Evolutionary conservation across 768 basidiomycete genomes (phyloP), one percentile per base, ranked within the genome.

Genomic region (Trametes maxima): DNA sequence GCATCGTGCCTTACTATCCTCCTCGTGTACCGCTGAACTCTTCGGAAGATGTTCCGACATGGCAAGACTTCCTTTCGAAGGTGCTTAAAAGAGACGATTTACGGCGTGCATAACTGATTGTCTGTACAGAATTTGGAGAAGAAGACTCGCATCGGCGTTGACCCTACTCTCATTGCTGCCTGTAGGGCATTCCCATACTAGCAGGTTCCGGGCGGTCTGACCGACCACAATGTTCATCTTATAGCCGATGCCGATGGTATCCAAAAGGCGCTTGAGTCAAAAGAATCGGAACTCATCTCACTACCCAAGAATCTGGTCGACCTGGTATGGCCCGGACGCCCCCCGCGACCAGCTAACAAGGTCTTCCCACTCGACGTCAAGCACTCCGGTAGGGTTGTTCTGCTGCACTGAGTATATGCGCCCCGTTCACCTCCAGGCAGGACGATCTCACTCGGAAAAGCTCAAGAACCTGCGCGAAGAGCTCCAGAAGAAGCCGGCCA

Each of bases 21-120:
- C 58, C 57, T 66, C 42, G 3, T 8, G 1, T 14, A 3, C 60
- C n/a, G 25, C 40, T 67, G 56, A 63, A 46, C 11, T 42, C 21
- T 13, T 1, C 13, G 61, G 12, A 51, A 92, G 93, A 92, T 68
- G 90, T 95, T 13, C 92, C 93, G 2, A 88, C 88, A 2, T 95
- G 94, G 94, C 90, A 95, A 69, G 90, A 93, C 3, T 94, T 90
- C 72, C 74, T 95, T 36, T 77, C 81, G 49, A 89, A 92, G 80
- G 92, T 85, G 36, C 69, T n/a, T 22, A 24, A 1, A 13, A 49
- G 4, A 14, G 4, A 13, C 14, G 12, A 1, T 17, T 3, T 4
- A 17, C 1, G 7, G 3, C 33, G 11, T 7, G 25, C 7, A 33
- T 12, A 8, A 12, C 22, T 7, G 10, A 17, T 19, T 12, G 3